Evolutionary conservation across 176 grass and related monocot species (phyloP), one percentile per base, ranked within the genome.

Genomic region (Cymbopogon citratus): DNA sequence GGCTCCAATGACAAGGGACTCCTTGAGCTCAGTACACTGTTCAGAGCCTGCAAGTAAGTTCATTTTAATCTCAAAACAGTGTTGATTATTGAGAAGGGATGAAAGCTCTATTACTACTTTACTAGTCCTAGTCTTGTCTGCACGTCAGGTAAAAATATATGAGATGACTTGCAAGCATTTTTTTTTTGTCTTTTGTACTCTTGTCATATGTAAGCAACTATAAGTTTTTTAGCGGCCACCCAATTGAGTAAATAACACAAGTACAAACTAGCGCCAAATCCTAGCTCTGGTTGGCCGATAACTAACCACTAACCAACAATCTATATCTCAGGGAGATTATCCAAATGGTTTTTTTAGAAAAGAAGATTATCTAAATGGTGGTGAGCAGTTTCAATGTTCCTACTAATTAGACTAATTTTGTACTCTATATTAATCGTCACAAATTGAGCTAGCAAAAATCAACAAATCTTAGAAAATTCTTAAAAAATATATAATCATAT

Each of bases 1-100:
- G 92, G 86, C 64, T 81, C 86, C 68, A 80, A 57, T 14, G 71
- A 86, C 62, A 57, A 84, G 70, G 90, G 90, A 3, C 89, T 98
- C 52, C 9, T 76, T 57, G 78, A 91, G n/a, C 54, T 59, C 3
- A 59, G 9, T 24, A 59, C n/a, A 24, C n/a, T 59, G 9, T 59
- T 59, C 9, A 33, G n/a, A 59, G n/a, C 54, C 21, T 24, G 54
- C 54, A 24, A 59, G 54, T 59, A 59, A 59, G 54, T 59, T 24
- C 9, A 24, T 59, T 23, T 33, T 33, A 3, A 33, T 33, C 31
- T 33, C 31, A 33, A 33, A 33, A 33, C 31, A 2, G 31, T 33
- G 31, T 33, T 33, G 31, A 33, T 33, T 33, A 33, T 33, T 33
- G 31, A 2, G 31, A 33, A 33, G 3, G 31, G 31, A 33, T 33